Conservation (phyloP, 2,329 filamentous ascomycete genomes). For the Raffaelea albimanens region DNA sequence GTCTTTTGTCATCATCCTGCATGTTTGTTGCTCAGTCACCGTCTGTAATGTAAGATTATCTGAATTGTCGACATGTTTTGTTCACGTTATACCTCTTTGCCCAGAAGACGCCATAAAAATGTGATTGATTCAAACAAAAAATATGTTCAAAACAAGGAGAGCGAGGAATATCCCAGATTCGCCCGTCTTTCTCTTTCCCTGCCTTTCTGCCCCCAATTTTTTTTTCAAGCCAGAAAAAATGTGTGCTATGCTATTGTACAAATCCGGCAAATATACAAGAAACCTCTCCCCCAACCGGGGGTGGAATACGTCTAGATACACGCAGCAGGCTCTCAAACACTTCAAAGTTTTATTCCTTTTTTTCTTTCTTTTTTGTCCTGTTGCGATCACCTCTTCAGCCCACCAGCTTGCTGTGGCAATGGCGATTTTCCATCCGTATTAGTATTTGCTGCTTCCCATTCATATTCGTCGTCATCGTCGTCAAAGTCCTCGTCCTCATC, state of each 20-base stretch:
- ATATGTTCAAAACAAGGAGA: not conserved
- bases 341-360: not conserved
- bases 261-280: too few relatives aligned
- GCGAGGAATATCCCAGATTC: too few relatives aligned
- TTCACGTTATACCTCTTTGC: too few relatives aligned
- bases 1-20: too few relatives aligned
- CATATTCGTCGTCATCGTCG: slow-evolving; percentile 33
- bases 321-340: too few relatives aligned
- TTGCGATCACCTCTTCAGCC: not conserved
- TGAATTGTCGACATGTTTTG: too few relatives aligned
- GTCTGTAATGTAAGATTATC: too few relatives aligned
- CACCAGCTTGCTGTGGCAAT: not conserved
- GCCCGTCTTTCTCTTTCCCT: not conserved
- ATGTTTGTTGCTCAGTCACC: too few relatives aligned
- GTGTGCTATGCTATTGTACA: too few relatives aligned
- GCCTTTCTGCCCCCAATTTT: not conserved
- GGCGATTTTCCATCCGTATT: not conserved
- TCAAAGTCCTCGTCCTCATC: slow-evolving; percentile 42
- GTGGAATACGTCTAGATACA: too few relatives aligned
- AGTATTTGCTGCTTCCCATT: slow-evolving; percentile 1
- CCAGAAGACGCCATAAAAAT: too few relatives aligned
- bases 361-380: not conserved
- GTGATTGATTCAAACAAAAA: slow-evolving; percentile 5
- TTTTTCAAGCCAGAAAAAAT: not conserved
- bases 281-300: too few relatives aligned